Base-by-base conservation (phyloP, 306 rosid species). In the Lotus japonicus region DNA sequence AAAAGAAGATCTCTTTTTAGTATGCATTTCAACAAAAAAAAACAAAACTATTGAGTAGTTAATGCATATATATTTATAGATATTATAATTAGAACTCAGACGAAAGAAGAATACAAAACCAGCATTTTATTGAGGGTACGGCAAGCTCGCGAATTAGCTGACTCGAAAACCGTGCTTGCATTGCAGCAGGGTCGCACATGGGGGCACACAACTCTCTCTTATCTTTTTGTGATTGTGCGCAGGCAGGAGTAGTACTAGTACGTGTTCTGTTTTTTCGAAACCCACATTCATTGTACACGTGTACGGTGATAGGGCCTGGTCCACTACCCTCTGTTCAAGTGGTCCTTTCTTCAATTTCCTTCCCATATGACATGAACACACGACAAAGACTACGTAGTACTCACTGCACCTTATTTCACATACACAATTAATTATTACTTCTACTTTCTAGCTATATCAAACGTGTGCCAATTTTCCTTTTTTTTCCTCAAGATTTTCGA, bases 151-250 rank as follows among this genome's bases (percentile, higher is more conserved):
- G 66, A 60, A 56, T 67, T 44, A 55, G 58, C 28, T 13, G 59
- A 61, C 44, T 76, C 12, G 71, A 69, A 62, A 62, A 51, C 18
- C 75, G 56, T 79, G 64, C 61, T 60, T 59, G 31, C 4, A 38
- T 10, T 9, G 9, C 45, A 56, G 75, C 87, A 79, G 84, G 52
- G 28, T 33, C 13, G 83, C 89, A 88, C 95, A 85, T 84, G 91
- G 36, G 33, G 36, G 44, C 76, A 1, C 3, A 1, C 26, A 21
- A 52, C 59, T 14, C 42, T 44, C 41, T 59, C 64, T 21, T 21
- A 21, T 21, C 21, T 54, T 64, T 81, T 66, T 79, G 31, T 48
- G 80, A 80, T 64, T 77, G 79, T 70, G 86, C 81, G 72, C 64
- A 63, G 21, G 49, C 53, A 16, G 49, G 53, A 21, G 3, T 1